These are phyloP conservation scores for Eucalyptus erythrocorys DNA, from an alignment of 345 rosid genomes.

Conservation along the genomic window DNA sequence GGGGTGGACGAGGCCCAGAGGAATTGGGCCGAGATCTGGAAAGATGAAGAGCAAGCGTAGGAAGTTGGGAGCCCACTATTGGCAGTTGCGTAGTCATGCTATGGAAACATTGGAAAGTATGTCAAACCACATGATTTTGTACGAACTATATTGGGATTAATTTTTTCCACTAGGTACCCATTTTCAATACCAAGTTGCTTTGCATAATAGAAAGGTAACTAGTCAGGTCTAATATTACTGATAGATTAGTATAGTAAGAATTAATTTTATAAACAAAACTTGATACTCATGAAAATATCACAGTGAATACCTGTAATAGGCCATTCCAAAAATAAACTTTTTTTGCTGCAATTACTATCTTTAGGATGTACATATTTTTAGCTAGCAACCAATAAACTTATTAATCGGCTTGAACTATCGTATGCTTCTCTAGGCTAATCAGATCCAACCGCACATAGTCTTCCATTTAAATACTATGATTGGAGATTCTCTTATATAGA, in stretches of 20 bases:
- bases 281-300: neutral
- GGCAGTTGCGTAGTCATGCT: neutral
- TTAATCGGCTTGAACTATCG: neutral
- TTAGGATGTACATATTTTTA: neutral
- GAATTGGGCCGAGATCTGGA: constrained; percentile 87
- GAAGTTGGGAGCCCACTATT: neutral
- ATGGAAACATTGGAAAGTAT: neutral
- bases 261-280: neutral
- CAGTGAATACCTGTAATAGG: neutral
- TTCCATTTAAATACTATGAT: neutral
- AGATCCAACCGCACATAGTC: neutral
- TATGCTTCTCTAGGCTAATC: neutral
- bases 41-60: constrained; percentile 23
- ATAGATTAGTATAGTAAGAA: neutral
- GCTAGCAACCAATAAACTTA: neutral
- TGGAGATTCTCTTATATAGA: neutral
- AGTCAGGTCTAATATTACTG: neutral
- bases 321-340: neutral
- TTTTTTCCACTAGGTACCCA: neutral
- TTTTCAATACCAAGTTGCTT: neutral
- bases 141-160: neutral
- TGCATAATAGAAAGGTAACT: neutral
- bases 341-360: neutral
- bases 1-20: constrained; percentile 55
- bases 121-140: neutral